phyloP scores from a whole-genome alignment of 2,329 filamentous ascomycete genomes.

The Penicillium aurantiogriseum region DNA sequence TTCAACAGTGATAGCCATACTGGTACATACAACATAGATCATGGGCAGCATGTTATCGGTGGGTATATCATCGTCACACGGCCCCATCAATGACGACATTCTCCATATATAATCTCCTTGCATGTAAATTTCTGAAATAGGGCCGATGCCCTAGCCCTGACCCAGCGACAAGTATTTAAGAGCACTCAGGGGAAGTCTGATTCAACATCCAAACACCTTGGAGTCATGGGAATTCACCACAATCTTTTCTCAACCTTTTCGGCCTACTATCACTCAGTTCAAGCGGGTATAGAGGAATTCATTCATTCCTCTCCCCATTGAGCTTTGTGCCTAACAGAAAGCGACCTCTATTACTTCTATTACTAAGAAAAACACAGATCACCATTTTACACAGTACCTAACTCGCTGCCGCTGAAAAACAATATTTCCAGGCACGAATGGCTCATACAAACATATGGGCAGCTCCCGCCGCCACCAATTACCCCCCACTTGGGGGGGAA shows the following conservation, averaged over 20 bases:
- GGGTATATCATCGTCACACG: conserved; percentile 5
- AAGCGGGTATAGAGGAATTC: neutral
- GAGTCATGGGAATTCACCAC: neutral
- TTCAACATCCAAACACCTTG: neutral
- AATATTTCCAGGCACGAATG: neutral
- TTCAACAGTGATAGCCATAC: too few relatives aligned
- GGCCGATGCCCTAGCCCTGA: conserved; percentile 17
- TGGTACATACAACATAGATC: too few relatives aligned
- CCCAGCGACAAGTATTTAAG: conserved; percentile 14
- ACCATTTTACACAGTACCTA: neutral
- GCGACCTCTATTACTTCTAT: neutral
- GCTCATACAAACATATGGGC: neutral
- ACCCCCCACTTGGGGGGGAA: neutral
- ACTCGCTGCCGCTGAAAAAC: neutral
- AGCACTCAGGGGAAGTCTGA: neutral
- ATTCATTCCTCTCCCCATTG: neutral
- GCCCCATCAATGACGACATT: conserved; percentile 17
- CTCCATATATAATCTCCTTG: conserved; percentile 10
- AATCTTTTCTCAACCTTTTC: neutral
- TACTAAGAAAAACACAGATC: too few relatives aligned
- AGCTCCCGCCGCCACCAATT: neutral
- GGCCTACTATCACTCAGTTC: neutral
- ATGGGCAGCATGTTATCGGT: neutral
- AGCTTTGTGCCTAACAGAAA: neutral
- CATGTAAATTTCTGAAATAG: conserved; percentile 12